phyloP scores from a whole-genome alignment of 768 basidiomycete species.

The Lentinula aciculospora region DNA sequence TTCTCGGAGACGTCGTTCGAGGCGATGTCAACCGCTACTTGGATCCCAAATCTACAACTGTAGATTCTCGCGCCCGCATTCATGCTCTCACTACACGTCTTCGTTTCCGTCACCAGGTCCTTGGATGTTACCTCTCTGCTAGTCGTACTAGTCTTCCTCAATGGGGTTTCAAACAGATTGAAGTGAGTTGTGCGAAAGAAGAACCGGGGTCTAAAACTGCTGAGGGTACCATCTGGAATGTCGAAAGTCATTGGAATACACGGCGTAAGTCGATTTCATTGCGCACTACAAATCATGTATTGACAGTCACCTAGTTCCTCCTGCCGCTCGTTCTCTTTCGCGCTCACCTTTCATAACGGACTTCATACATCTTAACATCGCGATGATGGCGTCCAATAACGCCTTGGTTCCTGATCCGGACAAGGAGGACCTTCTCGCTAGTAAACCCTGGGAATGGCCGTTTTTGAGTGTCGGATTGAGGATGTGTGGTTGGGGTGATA shows the following conservation, averaged over 20 bases:
- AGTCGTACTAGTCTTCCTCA: conserved; percentile 87
- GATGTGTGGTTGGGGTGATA: conserved; percentile 96
- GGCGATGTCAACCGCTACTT: conserved; percentile 5
- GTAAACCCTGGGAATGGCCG: conserved; percentile 91
- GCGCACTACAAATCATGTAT: background rate
- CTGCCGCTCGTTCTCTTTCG: conserved; percentile 80
- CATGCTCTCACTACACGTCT: conserved; percentile 90
- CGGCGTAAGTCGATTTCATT: conserved; percentile 54
- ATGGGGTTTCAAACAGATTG: conserved; percentile 99
- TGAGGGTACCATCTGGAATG: conserved; percentile 93
- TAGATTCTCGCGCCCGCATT: conserved; percentile 54
- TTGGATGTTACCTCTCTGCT: conserved; percentile 88
- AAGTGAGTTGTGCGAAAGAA: conserved; percentile 90
- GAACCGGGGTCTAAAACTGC: conserved; percentile 61
- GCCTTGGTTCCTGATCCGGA: conserved; percentile 96
- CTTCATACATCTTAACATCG: conserved; percentile 98
- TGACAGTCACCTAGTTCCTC: conserved; percentile 51
- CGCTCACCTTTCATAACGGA: conserved; percentile 90
- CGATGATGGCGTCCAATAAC: conserved; percentile 99
- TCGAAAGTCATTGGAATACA: conserved; percentile 97
- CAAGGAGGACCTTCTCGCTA: conserved; percentile 97
- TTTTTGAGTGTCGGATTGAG: conserved; percentile 83
- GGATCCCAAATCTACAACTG: background rate
- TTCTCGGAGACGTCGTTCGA: conserved; percentile 75
- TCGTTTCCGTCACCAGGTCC: conserved; percentile 69